Evolutionary conservation across 1,284 basidiomycete species (phyloP).

Genomic region (Cryptococcus amylolentus): DNA sequence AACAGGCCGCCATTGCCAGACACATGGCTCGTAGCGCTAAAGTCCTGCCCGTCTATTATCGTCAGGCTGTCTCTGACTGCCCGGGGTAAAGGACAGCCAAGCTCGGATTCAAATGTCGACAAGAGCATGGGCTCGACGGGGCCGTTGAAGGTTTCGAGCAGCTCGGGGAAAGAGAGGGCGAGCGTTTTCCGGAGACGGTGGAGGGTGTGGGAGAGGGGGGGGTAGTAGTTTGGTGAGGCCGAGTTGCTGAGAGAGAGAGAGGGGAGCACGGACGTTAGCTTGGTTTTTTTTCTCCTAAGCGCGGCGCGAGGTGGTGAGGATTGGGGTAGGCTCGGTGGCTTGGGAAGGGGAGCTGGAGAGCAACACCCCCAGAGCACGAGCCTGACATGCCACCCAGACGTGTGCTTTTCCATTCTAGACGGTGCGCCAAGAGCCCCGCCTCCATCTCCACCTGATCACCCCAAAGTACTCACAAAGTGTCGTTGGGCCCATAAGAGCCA

Average conservation of each 20-base stretch:
- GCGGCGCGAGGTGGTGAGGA: too few species aligned
- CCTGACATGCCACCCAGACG: too few species aligned
- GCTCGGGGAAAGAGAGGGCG: conserved; percentile 75
- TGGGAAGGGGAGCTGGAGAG: too few species aligned
- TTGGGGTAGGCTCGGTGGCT: too few species aligned
- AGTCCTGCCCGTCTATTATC: conserved; percentile 78
- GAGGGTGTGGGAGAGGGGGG: conserved; percentile 74
- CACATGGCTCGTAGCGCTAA: conserved; percentile 72
- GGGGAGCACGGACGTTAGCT: conserved; percentile 5
- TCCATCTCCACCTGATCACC: too few species aligned
- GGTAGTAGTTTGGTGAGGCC: conserved; percentile 54
- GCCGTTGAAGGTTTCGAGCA: conserved; percentile 85
- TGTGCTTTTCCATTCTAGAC: too few species aligned
- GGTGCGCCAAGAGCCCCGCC: too few species aligned
- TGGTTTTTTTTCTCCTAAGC: neutral
- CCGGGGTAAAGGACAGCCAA: conserved; percentile 73
- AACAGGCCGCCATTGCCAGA: conserved; percentile 62
- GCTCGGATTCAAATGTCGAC: conserved; percentile 70
- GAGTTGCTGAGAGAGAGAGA: conserved; percentile 1
- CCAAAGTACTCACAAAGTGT: conserved; percentile 20
- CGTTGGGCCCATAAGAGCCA: conserved; percentile 22
- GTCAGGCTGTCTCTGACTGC: conserved; percentile 80
- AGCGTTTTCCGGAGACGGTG: conserved; percentile 72
- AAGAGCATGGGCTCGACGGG: conserved; percentile 73
- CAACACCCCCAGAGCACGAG: too few species aligned